A percentile compares a stretch with the other conserved stretches of the same genome.
phyloP scores from a whole-genome alignment of 2,329 filamentous ascomycete species.

The Penicillium sp. region DNA sequence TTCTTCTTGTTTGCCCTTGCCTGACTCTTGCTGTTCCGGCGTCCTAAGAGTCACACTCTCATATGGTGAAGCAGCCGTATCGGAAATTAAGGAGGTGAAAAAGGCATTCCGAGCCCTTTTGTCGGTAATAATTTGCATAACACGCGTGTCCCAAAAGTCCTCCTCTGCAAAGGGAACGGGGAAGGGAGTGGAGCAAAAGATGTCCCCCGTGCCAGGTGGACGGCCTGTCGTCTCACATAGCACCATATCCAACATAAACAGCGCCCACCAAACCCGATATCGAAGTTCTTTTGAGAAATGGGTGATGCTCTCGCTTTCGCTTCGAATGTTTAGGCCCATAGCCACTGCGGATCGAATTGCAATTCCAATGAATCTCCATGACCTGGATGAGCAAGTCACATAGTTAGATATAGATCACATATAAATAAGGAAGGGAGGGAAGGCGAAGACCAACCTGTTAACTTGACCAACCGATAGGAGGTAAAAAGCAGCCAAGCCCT shows the following conservation, averaged over 20 bases:
- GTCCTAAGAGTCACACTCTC: slow-evolving; percentile 9
- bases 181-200: slow-evolving; percentile 42
- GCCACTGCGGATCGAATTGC: slow-evolving; percentile 41
- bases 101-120: slow-evolving; percentile 31
- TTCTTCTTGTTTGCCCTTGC: slow-evolving; percentile 16
- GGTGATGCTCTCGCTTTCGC: slow-evolving; percentile 34
- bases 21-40: slow-evolving; percentile 9
- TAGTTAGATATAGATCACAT: background rate
- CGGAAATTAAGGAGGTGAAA: slow-evolving; percentile 21
- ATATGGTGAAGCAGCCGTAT: background rate
- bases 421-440: no score
- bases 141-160: slow-evolving; percentile 31
- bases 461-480: slow-evolving; percentile 40
- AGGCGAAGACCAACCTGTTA: slow-evolving; percentile 34
- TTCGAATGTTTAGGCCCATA: slow-evolving; percentile 44
- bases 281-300: slow-evolving; percentile 41
- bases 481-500: slow-evolving; percentile 41
- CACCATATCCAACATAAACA: slow-evolving; percentile 40
- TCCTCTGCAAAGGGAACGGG: slow-evolving; percentile 40
- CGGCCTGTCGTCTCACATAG: slow-evolving; percentile 44
- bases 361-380: slow-evolving; percentile 42
- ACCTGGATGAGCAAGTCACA: slow-evolving; percentile 23
- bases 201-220: slow-evolving; percentile 35
- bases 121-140: slow-evolving; percentile 32
- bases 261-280: slow-evolving; percentile 45